phyloP scores from a whole-genome alignment of 2,329 filamentous ascomycete species.

The Ceratocystis destructans region DNA sequence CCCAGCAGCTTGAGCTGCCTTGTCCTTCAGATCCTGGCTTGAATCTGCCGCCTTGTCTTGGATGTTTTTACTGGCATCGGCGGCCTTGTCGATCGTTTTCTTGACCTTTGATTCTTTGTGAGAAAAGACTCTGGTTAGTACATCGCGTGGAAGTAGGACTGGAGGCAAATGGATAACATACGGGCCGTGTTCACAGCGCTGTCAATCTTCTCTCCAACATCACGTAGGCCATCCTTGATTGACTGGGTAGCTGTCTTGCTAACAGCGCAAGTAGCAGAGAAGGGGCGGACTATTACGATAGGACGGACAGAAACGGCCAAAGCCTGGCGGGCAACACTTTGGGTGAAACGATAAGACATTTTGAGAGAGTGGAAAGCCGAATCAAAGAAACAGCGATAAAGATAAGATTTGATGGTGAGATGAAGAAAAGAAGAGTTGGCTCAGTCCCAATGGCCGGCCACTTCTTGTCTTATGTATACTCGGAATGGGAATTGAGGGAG shows the following conservation, averaged over 20 bases:
- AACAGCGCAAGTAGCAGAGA: slow-evolving; percentile 34
- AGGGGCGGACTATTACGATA: slow-evolving; percentile 30
- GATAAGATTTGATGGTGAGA: background rate
- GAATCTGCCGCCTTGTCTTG: slow-evolving; percentile 32
- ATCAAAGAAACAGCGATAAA: background rate
- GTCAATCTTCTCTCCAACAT: slow-evolving; percentile 47
- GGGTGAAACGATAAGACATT: slow-evolving; percentile 14
- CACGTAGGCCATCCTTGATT: slow-evolving; percentile 45
- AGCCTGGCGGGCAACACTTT: slow-evolving; percentile 32
- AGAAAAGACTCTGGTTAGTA: background rate
- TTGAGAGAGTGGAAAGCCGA: background rate
- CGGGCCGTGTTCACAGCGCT: slow-evolving; percentile 46
- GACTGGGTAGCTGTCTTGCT: slow-evolving; percentile 39
- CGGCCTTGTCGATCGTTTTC: slow-evolving; percentile 25
- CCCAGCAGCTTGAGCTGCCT: slow-evolving; percentile 22
- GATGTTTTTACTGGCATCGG: slow-evolving; percentile 28
- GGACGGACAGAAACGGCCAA: slow-evolving; percentile 21
- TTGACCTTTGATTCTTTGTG: slow-evolving; percentile 21
- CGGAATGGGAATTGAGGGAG: background rate
- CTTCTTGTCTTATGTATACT: background rate
- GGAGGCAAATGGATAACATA: slow-evolving; percentile 27
- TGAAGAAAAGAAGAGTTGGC: background rate
- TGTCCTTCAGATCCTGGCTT: slow-evolving; percentile 30
- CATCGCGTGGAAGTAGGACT: background rate
- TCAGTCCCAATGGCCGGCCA: background rate